These are phyloP conservation scores for Umbilicus rupestris DNA, from an alignment of 164 flowering plant species.

Conservation along the genomic window DNA sequence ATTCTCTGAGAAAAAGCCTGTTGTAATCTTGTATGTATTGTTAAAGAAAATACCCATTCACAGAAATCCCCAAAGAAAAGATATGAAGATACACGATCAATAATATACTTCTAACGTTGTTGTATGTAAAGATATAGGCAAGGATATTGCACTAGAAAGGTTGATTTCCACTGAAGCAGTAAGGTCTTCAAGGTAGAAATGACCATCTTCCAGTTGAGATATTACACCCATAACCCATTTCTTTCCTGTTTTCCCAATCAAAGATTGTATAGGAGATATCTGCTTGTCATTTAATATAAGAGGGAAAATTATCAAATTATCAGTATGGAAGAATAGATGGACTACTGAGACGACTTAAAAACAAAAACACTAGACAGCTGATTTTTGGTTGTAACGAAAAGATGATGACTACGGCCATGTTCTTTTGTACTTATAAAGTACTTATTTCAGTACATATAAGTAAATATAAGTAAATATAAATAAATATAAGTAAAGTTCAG, in stretches of 20 bases:
- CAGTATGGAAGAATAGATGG: not conserved
- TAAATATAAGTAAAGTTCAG: no score
- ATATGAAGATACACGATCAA: not conserved
- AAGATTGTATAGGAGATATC: conserved; percentile 84
- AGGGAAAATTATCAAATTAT: not conserved
- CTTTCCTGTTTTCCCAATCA: conserved; percentile 71
- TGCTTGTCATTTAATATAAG: conserved; percentile 18
- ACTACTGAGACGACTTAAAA: not conserved
- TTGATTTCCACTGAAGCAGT: conserved; percentile 82
- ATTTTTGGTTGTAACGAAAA: not conserved
- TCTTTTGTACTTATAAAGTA: no score
- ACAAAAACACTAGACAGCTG: not conserved
- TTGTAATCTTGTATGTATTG: conserved; percentile 64
- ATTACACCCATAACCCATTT: conserved; percentile 96
- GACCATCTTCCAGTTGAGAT: conserved; percentile 96
- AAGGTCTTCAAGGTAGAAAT: conserved; percentile 93
- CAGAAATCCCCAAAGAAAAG: not conserved
- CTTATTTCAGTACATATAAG: no score
- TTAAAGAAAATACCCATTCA: conserved; percentile 41
- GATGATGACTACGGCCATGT: conserved; percentile 9
- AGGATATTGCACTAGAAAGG: conserved; percentile 97
- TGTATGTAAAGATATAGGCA: conserved; percentile 5
- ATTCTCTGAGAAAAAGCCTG: conserved; percentile 86
- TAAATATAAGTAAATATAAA: no score
- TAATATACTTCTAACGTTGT: not conserved